Evolutionary conservation across 371 early-diverging fungal species (phyloP).

Genomic region (Lichtheimia hyalospora): DNA sequence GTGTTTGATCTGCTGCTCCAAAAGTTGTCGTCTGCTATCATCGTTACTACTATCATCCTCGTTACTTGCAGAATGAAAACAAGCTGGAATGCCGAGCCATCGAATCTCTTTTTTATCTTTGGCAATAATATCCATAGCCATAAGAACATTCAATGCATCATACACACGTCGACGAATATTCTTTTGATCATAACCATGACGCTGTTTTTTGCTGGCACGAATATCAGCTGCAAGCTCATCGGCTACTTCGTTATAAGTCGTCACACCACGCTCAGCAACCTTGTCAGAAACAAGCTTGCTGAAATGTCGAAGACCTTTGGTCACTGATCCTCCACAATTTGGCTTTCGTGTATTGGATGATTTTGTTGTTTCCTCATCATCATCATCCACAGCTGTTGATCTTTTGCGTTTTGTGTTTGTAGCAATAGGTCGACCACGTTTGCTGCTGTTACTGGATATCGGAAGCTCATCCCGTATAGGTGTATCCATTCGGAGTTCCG

Average conservation of each 20-base stretch:
- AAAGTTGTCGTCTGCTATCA: not conserved
- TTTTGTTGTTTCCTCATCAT: not conserved
- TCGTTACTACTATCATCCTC: not conserved
- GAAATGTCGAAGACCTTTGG: conserved; percentile 63
- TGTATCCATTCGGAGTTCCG: not conserved
- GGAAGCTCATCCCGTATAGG: not conserved
- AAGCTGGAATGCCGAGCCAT: conserved; percentile 65
- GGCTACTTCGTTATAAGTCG: conserved; percentile 64
- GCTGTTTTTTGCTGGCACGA: not conserved
- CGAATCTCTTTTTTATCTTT: conserved; percentile 70
- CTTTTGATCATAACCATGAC: conserved; percentile 57
- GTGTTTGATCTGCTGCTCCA: conserved; percentile 10
- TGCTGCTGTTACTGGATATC: no score
- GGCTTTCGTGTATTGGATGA: not conserved
- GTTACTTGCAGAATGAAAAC: not conserved
- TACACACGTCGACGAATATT: conserved; percentile 81
- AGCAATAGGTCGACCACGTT: no score
- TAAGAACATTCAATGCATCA: conserved; percentile 79
- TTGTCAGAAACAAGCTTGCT: conserved; percentile 67
- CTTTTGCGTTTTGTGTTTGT: not conserved
- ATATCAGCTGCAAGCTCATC: conserved; percentile 29
- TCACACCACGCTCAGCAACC: conserved; percentile 58
- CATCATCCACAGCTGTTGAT: not conserved
- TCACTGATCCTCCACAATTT: conserved; percentile 15
- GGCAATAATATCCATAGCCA: conserved; percentile 71